Conservation (phyloP, 225 moss, liverwort and hornwort species). For the Polytrichum formosum region DNA sequence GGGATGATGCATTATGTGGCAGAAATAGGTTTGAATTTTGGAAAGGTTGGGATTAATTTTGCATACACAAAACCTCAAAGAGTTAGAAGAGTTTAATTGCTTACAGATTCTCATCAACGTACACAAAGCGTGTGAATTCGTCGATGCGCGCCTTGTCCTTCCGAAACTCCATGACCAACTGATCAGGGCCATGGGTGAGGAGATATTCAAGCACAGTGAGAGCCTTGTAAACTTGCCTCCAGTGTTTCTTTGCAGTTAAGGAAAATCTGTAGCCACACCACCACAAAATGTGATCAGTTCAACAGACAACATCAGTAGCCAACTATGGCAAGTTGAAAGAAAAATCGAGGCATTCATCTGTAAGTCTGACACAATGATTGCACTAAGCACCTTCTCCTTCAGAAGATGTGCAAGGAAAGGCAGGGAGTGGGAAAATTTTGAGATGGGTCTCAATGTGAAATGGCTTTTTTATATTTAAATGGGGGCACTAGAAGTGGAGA, state of each 20-base stretch:
- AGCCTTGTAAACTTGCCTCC: slow-evolving; percentile 39
- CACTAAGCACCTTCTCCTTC: no score
- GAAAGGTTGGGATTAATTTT: not conserved
- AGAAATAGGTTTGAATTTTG: not conserved
- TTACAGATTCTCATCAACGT: slow-evolving; percentile 39
- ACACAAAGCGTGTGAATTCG: slow-evolving; percentile 31
- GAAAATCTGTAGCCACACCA: slow-evolving; percentile 19
- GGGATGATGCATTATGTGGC: not conserved
- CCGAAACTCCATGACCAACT: slow-evolving; percentile 39
- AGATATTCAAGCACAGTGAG: slow-evolving; percentile 42
- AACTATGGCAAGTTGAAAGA: no score
- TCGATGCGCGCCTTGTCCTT: slow-evolving; percentile 29
- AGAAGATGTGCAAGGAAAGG: no score
- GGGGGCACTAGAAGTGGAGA: no score
- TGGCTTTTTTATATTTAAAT: no score
- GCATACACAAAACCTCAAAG: not conserved
- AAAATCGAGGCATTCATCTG: no score
- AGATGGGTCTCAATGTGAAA: no score
- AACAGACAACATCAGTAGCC: no score
- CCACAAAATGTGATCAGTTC: not conserved
- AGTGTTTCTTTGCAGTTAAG: slow-evolving; percentile 24
- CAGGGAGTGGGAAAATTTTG: no score
- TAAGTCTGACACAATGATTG: no score
- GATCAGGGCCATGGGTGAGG: slow-evolving; percentile 34
- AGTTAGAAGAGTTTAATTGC: no score